Evolutionary conservation across 177 flowering plant genomes (phyloP).

Genomic region (Tripterygium wilfordii): DNA sequence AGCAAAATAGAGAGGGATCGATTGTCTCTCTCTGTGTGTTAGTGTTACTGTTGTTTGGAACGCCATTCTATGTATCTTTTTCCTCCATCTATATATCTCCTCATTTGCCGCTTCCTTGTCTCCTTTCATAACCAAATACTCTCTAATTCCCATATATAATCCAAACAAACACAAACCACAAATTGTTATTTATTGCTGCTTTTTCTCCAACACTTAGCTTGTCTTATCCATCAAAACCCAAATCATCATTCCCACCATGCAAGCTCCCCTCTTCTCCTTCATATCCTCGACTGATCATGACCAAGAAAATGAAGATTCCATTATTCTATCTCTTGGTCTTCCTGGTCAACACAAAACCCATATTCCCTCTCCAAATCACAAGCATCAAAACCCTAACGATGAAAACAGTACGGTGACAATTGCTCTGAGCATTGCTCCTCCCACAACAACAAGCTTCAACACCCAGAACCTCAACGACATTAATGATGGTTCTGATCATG

Average conservation of each 20-base stretch:
- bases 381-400: slow-evolving; percentile 3
- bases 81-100: slow-evolving; percentile 13
- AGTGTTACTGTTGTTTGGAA: too few relatives aligned
- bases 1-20: background rate
- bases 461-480: slow-evolving; percentile 3
- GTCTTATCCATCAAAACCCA: slow-evolving; percentile 13
- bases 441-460: slow-evolving; percentile 8
- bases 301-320: slow-evolving; percentile 35
- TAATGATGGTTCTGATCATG: slow-evolving; percentile 1
- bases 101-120: slow-evolving; percentile 34
- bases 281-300: slow-evolving; percentile 28
- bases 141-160: slow-evolving; percentile 13
- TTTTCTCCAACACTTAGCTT: slow-evolving; percentile 22
- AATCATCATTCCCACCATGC: slow-evolving; percentile 21
- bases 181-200: slow-evolving; percentile 14
- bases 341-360: slow-evolving; percentile 43
- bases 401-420: slow-evolving; percentile 34
- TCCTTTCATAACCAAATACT: slow-evolving; percentile 21
- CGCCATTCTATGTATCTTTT: slow-evolving; percentile 19
- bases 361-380: background rate
- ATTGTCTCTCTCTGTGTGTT: too few relatives aligned
- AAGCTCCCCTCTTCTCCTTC: slow-evolving; percentile 12
- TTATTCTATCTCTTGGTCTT: slow-evolving; percentile 46
- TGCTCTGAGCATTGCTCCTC: slow-evolving; percentile 45
- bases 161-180: slow-evolving; percentile 1